These are phyloP conservation scores for Coemansia sp. DNA, from an alignment of 192 early-diverging fungal species.

Conservation along the genomic window DNA sequence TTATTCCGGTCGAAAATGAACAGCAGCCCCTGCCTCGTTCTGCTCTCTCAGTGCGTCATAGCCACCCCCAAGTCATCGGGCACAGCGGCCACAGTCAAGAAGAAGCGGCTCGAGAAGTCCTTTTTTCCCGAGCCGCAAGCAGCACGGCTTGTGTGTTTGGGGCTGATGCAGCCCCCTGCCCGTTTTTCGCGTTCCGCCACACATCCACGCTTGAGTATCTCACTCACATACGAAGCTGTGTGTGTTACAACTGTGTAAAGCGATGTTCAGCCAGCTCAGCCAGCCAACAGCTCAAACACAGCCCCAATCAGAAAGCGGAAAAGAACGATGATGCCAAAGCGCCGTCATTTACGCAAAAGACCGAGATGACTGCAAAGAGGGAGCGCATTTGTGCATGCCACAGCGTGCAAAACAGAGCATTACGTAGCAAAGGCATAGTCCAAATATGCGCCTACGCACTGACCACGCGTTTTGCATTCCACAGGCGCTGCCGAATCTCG, in stretches of 20 bases:
- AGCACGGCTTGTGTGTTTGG: neutral
- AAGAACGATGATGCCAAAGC: neutral
- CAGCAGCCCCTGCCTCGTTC: too few relatives aligned
- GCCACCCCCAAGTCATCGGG: conserved; percentile 1
- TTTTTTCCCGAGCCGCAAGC: conserved; percentile 8
- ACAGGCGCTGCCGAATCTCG: conserved; percentile 12
- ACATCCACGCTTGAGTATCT: neutral
- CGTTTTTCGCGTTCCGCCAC: neutral
- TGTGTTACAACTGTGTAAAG: too few relatives aligned
- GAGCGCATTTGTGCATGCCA: neutral
- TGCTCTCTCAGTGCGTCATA: conserved; percentile 2
- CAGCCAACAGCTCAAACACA: neutral
- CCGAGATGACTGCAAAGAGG: neutral
- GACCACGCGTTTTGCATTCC: conserved; percentile 15
- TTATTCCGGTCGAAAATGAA: neutral
- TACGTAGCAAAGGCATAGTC: neutral
- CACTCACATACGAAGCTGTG: neutral
- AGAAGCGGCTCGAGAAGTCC: conserved; percentile 1
- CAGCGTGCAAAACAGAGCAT: neutral
- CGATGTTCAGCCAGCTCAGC: too few relatives aligned
- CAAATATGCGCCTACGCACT: neutral
- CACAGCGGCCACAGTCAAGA: neutral
- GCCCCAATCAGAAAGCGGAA: too few relatives aligned
- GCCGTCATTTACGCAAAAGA: neutral
- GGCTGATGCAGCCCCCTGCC: conserved; percentile 1